phyloP scores from a whole-genome alignment of 108 stramenopile species.

The Bacterosira constricta region DNA sequence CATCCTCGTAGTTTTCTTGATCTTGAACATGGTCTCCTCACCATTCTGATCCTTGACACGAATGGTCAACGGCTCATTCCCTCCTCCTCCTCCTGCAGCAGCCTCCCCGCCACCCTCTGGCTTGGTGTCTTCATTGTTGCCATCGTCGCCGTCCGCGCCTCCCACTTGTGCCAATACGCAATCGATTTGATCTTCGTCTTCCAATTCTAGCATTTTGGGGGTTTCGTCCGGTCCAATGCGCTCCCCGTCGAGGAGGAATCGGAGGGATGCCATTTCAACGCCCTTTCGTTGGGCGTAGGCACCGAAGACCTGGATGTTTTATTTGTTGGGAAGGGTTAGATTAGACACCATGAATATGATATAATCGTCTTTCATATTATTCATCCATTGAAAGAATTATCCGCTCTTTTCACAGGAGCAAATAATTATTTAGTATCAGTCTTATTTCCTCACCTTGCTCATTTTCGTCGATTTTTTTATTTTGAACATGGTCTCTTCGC shows the following conservation, averaged over 20 bases:
- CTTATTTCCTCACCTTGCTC: too few species aligned
- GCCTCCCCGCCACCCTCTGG: not conserved
- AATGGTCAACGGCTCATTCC: conserved; percentile 41
- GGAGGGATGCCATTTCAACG: conserved; percentile 54
- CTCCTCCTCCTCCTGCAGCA: conserved; percentile 19
- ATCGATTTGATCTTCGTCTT: conserved; percentile 88
- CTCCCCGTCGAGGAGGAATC: conserved; percentile 83
- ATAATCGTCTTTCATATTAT: too few species aligned
- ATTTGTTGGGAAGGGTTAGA: not conserved
- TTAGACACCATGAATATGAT: too few species aligned
- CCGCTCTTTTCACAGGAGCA: too few species aligned
- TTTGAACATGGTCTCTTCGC: conserved; percentile 85
- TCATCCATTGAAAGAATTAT: too few species aligned
- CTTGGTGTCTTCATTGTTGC: not conserved
- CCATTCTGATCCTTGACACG: conserved; percentile 64
- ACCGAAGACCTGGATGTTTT: conserved; percentile 52
- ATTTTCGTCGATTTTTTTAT: conserved; percentile 83
- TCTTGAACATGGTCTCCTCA: conserved; percentile 84
- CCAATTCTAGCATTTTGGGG: conserved; percentile 74
- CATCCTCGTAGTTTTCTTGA: conserved; percentile 82
- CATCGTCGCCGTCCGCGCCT: conserved; percentile 5
- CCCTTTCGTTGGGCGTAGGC: conserved; percentile 78
- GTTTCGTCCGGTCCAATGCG: conserved; percentile 59
- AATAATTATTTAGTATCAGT: too few species aligned
- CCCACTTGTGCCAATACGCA: conserved; percentile 65